Conservation (phyloP, 768 basidiomycete genomes). For the Pleurotus citrinopileatus region DNA sequence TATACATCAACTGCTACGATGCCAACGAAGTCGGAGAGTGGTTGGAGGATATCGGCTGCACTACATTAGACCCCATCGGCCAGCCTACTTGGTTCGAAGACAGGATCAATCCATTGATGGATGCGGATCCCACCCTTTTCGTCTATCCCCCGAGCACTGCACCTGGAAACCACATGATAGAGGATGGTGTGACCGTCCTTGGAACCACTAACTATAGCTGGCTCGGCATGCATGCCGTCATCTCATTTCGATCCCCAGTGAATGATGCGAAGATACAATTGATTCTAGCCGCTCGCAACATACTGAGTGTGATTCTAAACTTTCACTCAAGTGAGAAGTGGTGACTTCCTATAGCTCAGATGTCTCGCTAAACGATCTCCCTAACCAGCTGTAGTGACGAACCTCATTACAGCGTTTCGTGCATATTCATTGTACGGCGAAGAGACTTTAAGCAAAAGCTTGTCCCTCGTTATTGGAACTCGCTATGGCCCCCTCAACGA, state of each 20-base stretch:
- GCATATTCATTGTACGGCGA: neutral
- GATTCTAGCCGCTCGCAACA: conserved; percentile 25
- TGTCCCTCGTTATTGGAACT: neutral
- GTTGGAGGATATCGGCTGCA: conserved; percentile 32
- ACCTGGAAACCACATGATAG: neutral
- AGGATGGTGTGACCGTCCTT: conserved; percentile 3
- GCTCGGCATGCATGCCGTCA: neutral
- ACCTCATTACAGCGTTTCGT: neutral
- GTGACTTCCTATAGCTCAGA: neutral
- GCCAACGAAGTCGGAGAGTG: conserved; percentile 31
- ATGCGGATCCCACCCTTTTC: neutral
- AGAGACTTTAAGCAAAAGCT: neutral
- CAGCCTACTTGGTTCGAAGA: neutral
- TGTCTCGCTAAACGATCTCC: neutral
- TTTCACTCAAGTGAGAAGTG: conserved; percentile 22
- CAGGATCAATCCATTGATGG: neutral
- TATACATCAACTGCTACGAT: conserved; percentile 37
- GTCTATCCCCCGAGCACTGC: conserved; percentile 10
- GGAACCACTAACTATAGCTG: conserved; percentile 6
- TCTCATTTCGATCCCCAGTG: neutral
- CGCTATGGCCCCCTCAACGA: too few relatives aligned
- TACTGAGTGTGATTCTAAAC: conserved; percentile 24
- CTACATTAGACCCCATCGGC: neutral
- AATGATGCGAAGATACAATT: conserved; percentile 29
- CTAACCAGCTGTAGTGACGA: conserved; percentile 1